Evolutionary conservation across 805 yeast species (phyloP), one percentile per base, ranked within the genome.

Genomic region (Tetrapisispora nanseiensis): DNA sequence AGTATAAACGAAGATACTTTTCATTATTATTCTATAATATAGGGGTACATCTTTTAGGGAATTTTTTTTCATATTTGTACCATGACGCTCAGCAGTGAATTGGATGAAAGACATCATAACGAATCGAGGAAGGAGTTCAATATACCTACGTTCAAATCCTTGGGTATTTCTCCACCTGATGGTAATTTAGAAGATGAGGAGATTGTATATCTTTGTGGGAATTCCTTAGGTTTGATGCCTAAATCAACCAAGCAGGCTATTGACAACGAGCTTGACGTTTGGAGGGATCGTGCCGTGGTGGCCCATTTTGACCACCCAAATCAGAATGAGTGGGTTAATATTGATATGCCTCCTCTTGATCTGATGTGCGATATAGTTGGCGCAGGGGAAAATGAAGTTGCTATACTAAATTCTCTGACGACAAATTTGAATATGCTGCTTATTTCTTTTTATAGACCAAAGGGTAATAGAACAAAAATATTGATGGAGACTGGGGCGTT

Each of bases 181-280:
- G 41, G 28, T 22, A 33, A 32, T 16, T 18, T 18, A 18, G 12
- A 9, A 31, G 33, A 34, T 33, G 33, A 39, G 20, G 46, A 51
- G 8, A 66, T 74, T 11, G 67, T 72, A 19, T 90, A 89, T 57
- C 67, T 89, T 37, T 86, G 95, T 63, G 97, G 97, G 2, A 90
- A 89, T 66, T 86, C 95, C n/a, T 74, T 89, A 6, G 97, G 97
- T 0, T 65, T 89, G 45, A 83, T 86, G 89, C 97, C 97, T 0
- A 67, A 62, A 39, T 56, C 67, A 7, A 79, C 89, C 0, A 66
- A 74, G 27, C 48, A 50, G 6, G 82, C 83, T 13, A 66, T 89
- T 13, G 62, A 63, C 38, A 70, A 67, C 32, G 97, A 89, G 60
- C 65, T 89, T 38, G 74, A 78, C 49, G 95, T 92, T 0, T 89